These are phyloP conservation scores for Nannochloropsis gaditana DNA, from an alignment of 108 stramenopile species.

Conservation along the genomic window DNA sequence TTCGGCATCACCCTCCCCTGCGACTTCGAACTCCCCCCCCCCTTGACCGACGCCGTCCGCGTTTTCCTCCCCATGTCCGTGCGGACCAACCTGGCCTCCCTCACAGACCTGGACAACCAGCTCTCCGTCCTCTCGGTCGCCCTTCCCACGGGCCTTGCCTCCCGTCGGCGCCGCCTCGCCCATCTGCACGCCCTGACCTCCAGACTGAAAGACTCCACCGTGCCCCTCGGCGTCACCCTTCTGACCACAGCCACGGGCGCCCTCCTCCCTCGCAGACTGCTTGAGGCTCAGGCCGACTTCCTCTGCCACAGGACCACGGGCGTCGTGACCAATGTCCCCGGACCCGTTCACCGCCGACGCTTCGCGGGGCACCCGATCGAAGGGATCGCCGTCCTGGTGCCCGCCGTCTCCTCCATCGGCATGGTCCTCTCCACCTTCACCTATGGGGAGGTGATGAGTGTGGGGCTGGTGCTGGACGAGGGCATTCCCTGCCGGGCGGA, in stretches of 20 bases:
- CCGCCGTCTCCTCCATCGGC: neutral
- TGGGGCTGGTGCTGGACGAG: neutral
- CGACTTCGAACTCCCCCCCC: neutral
- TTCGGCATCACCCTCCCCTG: neutral
- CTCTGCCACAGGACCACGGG: neutral
- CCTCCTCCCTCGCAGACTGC: neutral
- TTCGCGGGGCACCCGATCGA: neutral
- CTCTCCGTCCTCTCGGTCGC: neutral
- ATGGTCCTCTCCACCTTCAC: conserved; percentile 17
- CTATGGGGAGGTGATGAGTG: neutral
- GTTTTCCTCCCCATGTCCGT: conserved; percentile 9
- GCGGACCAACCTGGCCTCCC: neutral
- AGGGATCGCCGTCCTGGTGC: neutral
- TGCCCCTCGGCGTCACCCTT: neutral
- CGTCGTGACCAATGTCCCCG: neutral
- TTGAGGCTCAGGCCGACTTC: neutral
- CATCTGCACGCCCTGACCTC: neutral
- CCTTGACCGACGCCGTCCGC: neutral
- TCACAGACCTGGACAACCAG: neutral
- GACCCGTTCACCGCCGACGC: neutral
- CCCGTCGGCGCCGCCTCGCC: conserved; percentile 2
- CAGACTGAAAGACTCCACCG: neutral
- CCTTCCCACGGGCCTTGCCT: neutral
- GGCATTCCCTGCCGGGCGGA: neutral
- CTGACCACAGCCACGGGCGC: neutral